Evolutionary conservation across 1,284 basidiomycete species (phyloP).

Genomic region (Sporisorium sorghi): DNA sequence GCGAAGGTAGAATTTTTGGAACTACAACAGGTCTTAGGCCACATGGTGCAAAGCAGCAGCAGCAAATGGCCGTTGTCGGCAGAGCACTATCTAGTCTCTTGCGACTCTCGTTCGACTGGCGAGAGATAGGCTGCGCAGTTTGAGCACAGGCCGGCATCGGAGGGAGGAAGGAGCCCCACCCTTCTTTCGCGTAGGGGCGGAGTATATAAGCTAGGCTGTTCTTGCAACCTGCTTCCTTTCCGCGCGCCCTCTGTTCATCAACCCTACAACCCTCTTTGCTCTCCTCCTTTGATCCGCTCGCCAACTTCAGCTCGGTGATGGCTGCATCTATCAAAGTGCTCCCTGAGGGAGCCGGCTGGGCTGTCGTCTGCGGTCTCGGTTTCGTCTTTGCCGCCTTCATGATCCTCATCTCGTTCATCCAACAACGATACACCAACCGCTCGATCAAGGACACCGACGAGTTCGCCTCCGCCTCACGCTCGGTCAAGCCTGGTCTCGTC

Average conservation of each 20-base stretch:
- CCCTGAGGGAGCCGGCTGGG: conserved; percentile 63
- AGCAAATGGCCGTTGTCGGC: too few species aligned
- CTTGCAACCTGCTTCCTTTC: background rate
- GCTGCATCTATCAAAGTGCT: conserved; percentile 51
- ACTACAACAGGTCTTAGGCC: background rate
- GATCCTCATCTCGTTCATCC: conserved; percentile 60
- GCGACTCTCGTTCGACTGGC: background rate
- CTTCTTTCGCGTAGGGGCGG: background rate
- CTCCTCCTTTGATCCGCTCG: background rate
- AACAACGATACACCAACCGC: conserved; percentile 60
- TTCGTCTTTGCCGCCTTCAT: conserved; percentile 62
- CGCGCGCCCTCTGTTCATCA: background rate
- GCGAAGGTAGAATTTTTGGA: background rate
- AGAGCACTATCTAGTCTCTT: too few species aligned
- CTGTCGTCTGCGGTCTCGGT: conserved; percentile 65
- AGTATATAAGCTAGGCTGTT: background rate
- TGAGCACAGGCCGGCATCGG: background rate
- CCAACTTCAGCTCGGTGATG: conserved; percentile 7
- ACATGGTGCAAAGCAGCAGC: background rate
- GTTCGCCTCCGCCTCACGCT: conserved; percentile 63
- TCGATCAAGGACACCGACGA: conserved; percentile 62
- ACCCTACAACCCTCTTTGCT: background rate
- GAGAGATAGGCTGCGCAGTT: too few species aligned
- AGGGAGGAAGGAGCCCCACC: background rate
- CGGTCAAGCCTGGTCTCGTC: conserved; percentile 83